Base-by-base conservation (phyloP, 2,329 filamentous ascomycete genomes). In the Sclerotinia borealis region DNA sequence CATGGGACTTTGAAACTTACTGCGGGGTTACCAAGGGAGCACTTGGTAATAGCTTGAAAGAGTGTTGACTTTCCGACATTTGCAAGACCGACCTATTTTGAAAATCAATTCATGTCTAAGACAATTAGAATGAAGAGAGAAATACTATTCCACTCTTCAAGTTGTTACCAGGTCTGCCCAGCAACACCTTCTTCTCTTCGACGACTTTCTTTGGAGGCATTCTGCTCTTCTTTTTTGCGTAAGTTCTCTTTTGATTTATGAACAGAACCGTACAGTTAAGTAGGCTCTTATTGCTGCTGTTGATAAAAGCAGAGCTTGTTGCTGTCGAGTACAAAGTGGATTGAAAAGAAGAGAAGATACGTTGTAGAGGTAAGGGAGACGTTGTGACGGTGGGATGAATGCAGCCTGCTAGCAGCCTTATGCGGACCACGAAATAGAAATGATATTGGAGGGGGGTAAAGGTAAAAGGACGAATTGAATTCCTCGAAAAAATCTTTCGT, bases 41-140 rank as follows among this genome's bases (percentile, higher is more conserved):
- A 96, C 84, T 97, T 98, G 76, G 95, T 99, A 80, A 99, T 97
- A 76, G 95, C 92, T 83, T 99, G 96, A 86, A 99, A 99, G 74
- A 99, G 87, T 39, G 96, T 99, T 70, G 95, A 99, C 83, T 99
- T 99, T 79, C 95, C 95, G 73, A 99, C 96, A 79, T 99, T 99
- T 79, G 95, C 95, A 75, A 99, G 88, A 80, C 95, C 95, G 79
- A 99, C 92, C 92, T 96, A 77, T 50, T 43, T 22, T 34, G 19
- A 34, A 36, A 27, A 50, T 59, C n/a, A 63, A 54, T 45, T 27
- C 25, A n/a, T 47, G 31, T 61, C 29, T 34, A 9, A 34, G 36
- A 39, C 49, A 25, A 19, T 37, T 34, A 43, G 27, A 45, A 55
- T 27, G 36, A 61, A 55, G 59, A 55, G 59, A 72, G 76, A 77